Base-by-base conservation (phyloP, 768 basidiomycete genomes). In the Hericium coralloides region DNA sequence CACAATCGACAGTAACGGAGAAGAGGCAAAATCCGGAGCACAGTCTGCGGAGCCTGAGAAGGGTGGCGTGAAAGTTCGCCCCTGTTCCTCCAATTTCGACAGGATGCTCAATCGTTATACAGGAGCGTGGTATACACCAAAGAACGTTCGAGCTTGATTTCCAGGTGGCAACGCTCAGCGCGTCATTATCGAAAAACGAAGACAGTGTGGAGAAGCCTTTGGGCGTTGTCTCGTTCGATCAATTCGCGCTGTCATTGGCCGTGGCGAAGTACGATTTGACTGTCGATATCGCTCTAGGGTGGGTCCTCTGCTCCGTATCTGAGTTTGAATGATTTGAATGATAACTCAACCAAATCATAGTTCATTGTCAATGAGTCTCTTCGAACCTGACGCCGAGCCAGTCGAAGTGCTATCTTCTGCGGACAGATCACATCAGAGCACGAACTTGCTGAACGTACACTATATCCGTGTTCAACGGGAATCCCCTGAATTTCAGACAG, bases 61-160 rank as follows among this genome's bases (percentile, higher is more conserved):
- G 53, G 83, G 81, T 22, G 52, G 70, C 74, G 49, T 53, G 38
- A 12, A 71, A 74, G 6, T 77, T 81, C 68, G 89, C 64, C 23
- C 47, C 59, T 52, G 7, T 25, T 9, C 51, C 23, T 36, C 38
- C 15, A 10, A 25, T 26, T 47, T 53, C 31, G 55, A 55, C 37
- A 18, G 31, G 48, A 25, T 53, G 23, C 14, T 12, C 38, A 18
- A 17, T 39, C 8, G 56, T 37, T 49, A 22, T 20, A 38, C 69
- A 70, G 71, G 59, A 57, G 49, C 75, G 73, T 22, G 74, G 75
- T 50, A 59, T 79, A 37, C 76, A 70, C 43, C 89, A 85, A 63
- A 80, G 79, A 58, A 76, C 82, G 0, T 91, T 98, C 60, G 89
- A 97, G 68, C 73, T 98, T 58, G 76, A 86, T 56, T 98, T 99